phyloP scores from a whole-genome alignment of 768 basidiomycete species.

The Amanita rimosa region DNA sequence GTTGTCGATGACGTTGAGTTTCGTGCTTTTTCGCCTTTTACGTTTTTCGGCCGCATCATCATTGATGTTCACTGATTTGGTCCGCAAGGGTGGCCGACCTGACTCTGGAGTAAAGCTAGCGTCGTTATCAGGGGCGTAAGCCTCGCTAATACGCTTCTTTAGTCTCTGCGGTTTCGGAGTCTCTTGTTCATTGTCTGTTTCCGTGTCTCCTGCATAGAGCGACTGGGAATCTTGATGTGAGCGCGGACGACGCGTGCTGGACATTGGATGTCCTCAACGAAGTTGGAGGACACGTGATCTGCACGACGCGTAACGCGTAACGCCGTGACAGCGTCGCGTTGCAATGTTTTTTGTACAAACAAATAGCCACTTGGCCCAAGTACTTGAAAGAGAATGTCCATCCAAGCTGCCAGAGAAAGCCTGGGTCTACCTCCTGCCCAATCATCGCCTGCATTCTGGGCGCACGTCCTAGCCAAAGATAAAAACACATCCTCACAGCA shows the following conservation, averaged over 20 bases:
- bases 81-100: conserved; percentile 23
- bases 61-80: conserved; percentile 51
- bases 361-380: too few species aligned
- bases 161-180: conserved; percentile 29
- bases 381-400: neutral
- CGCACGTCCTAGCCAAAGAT: conserved; percentile 36
- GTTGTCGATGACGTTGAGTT: conserved; percentile 44
- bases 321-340: conserved; percentile 7
- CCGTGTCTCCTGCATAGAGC: conserved; percentile 25
- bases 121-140: conserved; percentile 32
- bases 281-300: conserved; percentile 1
- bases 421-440: conserved; percentile 15
- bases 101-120: conserved; percentile 27
- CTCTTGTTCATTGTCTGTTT: conserved; percentile 26
- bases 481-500: conserved; percentile 19
- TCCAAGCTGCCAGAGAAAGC: neutral
- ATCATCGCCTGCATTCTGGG: conserved; percentile 38
- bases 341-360: conserved; percentile 1
- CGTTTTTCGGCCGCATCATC: conserved; percentile 87
- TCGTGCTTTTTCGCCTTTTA: conserved; percentile 68
- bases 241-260: conserved; percentile 25
- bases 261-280: conserved; percentile 11
- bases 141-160: conserved; percentile 57
- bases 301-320: conserved; percentile 12
- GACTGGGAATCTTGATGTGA: conserved; percentile 21